phyloP scores from a whole-genome alignment of 495 filamentous ascomycete species.

The Platismatia glauca region DNA sequence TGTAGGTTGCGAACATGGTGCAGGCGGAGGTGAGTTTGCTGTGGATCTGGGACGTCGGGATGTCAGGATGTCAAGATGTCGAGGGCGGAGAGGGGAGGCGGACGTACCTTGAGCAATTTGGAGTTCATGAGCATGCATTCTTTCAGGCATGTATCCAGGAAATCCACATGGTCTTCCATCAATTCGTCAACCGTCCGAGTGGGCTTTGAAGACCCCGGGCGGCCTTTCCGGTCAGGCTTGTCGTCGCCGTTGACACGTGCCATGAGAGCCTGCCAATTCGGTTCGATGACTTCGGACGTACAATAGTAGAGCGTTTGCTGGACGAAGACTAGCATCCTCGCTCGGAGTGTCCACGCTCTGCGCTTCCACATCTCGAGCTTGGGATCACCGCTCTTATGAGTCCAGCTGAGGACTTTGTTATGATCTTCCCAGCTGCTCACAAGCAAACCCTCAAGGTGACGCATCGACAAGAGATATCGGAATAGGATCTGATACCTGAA shows the following conservation, averaged over 20 bases:
- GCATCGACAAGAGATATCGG: conserved; percentile 78
- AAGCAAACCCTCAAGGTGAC: conserved; percentile 78
- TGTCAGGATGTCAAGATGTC: neutral
- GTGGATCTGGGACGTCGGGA: conserved; percentile 58
- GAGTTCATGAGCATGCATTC: conserved; percentile 98
- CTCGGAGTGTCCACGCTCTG: conserved; percentile 80
- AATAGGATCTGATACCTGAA: conserved; percentile 94
- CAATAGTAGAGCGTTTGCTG: conserved; percentile 96
- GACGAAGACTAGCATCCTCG: conserved; percentile 92
- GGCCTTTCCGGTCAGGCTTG: conserved; percentile 38
- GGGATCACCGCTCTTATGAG: conserved; percentile 62
- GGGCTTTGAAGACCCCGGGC: conserved; percentile 30
- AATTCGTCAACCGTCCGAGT: conserved; percentile 90
- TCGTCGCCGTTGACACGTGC: conserved; percentile 60
- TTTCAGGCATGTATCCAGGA: conserved; percentile 93
- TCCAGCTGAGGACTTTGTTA: conserved; percentile 74
- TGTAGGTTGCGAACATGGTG: conserved; percentile 84
- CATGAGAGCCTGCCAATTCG: conserved; percentile 93
- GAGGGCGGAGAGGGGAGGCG: neutral
- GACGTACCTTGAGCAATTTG: conserved; percentile 74
- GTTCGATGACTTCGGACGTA: conserved; percentile 93
- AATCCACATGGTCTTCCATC: conserved; percentile 99
- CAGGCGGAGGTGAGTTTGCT: conserved; percentile 90
- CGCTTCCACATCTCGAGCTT: conserved; percentile 87
- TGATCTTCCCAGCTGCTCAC: conserved; percentile 85